These are phyloP conservation scores for Colletotrichum gigasporum DNA, from an alignment of 2,329 filamentous ascomycete genomes.

Conservation along the genomic window DNA sequence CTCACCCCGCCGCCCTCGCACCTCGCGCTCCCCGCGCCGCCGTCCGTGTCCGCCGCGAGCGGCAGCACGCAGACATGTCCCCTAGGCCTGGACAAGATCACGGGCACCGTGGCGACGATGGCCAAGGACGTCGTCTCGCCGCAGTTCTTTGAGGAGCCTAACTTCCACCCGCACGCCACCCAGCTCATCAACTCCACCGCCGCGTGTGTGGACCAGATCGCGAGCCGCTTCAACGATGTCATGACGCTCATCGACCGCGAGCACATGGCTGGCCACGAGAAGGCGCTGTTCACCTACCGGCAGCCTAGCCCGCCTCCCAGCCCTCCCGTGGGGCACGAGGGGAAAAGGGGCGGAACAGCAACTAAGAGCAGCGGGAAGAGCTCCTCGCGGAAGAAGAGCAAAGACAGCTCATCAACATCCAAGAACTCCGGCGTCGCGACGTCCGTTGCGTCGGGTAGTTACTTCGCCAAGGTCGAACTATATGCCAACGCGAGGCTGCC, in stretches of 20 bases:
- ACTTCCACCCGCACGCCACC: slow-evolving; percentile 41
- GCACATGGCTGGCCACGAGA: slow-evolving; percentile 60
- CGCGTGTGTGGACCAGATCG: slow-evolving; percentile 67
- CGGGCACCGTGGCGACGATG: slow-evolving; percentile 53
- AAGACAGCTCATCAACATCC: not conserved
- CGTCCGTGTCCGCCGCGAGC: not conserved
- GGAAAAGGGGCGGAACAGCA: not conserved
- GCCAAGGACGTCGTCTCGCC: slow-evolving; percentile 51
- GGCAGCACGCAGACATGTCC: slow-evolving; percentile 22
- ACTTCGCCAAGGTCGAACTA: slow-evolving; percentile 78
- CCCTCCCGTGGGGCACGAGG: not conserved
- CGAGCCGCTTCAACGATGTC: slow-evolving; percentile 70
- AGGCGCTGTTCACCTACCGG: slow-evolving; percentile 59
- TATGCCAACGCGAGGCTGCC: slow-evolving; percentile 83
- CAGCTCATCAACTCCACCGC: slow-evolving; percentile 57
- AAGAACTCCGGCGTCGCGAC: slow-evolving; percentile 29
- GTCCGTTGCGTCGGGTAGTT: slow-evolving; percentile 31
- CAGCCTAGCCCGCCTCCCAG: slow-evolving; percentile 5
- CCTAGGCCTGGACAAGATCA: slow-evolving; percentile 44
- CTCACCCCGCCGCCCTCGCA: slow-evolving; percentile 36
- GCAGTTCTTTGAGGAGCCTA: slow-evolving; percentile 51
- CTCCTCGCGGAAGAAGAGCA: slow-evolving; percentile 13
- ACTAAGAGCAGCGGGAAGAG: not conserved
- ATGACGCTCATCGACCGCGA: slow-evolving; percentile 79
- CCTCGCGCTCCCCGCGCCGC: slow-evolving; percentile 12